Evolutionary conservation across 176 grass and related monocot species (phyloP), one percentile per base, ranked within the genome.

Genomic region (Leersia perrieri): DNA sequence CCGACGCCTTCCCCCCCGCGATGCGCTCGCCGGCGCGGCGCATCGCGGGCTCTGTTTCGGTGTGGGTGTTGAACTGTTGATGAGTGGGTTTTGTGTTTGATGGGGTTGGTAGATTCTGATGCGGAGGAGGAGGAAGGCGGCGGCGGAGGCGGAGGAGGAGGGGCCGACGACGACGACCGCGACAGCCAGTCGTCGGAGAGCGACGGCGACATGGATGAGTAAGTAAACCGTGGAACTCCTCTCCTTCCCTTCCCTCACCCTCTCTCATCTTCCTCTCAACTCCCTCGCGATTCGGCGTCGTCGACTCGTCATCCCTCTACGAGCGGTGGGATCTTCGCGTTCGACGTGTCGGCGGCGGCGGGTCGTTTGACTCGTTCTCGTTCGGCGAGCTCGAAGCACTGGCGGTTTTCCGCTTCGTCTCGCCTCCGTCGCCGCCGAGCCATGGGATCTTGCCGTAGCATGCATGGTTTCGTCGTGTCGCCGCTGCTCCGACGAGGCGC

Each of bases 381-480:
- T 57, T 40, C 22, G n/a, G 28, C 23, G 26, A 77, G 57, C 77
- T 22, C 25, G 44, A 33, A 35, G 42, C 11, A 15, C 58, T 25
- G 55, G 71, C 12, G n/a, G 36, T 34, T 27, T 27, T 2, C 27
- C 8, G 60, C 82, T 64, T 33, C 40, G 11, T 41, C 40, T 51
- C 16, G 72, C 34, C 49, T 66, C 58, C 73, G 9, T 73, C 78
- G 60, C 73, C 78, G 65, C 64, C 64, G 39, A 20, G 58, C 31
- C 61, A 66, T 62, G 81, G 70, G 88, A 82, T 85, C 88, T 85
- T 89, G 72, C 72, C 60, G 58, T 72, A 77, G 18, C 83, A 77
- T 89, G 83, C 88, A 89, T 82, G 88, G 72, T 89, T 86, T 73
- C 88, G 44, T 89, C 73, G 60, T 74, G 76, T 80, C 77, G 45